phyloP scores from a whole-genome alignment of 331 rosid species.

The Phaseolus coccineus region DNA sequence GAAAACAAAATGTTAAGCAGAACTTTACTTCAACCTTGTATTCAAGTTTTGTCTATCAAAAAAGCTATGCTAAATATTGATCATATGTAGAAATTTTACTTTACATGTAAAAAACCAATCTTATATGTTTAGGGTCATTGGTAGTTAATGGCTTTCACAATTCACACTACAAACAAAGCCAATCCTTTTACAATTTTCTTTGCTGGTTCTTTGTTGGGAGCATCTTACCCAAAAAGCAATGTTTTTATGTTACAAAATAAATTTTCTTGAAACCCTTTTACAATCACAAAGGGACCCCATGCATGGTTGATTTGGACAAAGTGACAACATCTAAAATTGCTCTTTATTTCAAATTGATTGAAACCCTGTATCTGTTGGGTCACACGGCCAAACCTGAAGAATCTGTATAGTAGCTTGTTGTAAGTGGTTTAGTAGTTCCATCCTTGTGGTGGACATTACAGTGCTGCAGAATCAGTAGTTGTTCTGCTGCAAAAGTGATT shows the following conservation, averaged over 20 bases:
- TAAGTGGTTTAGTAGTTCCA: conserved; percentile 37
- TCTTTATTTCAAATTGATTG: conserved; percentile 40
- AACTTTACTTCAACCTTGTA: conserved; percentile 32
- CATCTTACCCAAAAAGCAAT: conserved; percentile 41
- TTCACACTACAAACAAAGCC: background rate
- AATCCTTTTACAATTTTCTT: background rate
- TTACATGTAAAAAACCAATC: background rate
- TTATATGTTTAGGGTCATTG: background rate
- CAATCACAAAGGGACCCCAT: conserved; percentile 42
- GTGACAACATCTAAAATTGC: conserved; percentile 42
- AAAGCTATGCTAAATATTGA: background rate
- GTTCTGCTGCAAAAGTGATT: conserved; percentile 38
- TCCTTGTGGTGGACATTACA: conserved; percentile 36
- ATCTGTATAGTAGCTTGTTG: conserved; percentile 27
- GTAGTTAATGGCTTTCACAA: background rate
- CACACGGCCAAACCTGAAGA: conserved; percentile 36
- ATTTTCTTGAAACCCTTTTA: conserved; percentile 33
- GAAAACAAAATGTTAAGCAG: conserved; percentile 40
- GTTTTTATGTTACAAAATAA: background rate
- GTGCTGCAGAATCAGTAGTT: conserved; percentile 38
- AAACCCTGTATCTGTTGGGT: conserved; percentile 36
- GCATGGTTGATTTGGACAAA: conserved; percentile 37
- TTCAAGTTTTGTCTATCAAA: conserved; percentile 35
- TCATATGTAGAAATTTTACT: background rate
- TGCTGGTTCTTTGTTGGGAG: conserved; percentile 21